Conservation (phyloP, 108 stramenopile species). For the Cafeteria roenbergensis region DNA sequence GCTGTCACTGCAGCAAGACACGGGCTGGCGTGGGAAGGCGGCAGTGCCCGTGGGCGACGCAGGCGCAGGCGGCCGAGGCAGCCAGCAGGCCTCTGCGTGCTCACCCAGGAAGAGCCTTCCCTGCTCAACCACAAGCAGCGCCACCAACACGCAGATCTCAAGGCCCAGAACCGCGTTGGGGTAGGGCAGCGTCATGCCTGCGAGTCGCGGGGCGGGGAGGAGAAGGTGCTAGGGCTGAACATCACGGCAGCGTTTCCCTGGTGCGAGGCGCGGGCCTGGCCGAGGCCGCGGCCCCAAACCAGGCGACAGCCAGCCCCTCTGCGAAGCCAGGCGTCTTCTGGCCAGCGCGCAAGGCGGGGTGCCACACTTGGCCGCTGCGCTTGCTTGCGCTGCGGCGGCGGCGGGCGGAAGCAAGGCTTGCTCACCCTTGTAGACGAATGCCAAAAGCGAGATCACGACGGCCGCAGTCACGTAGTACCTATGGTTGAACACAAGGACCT, state of each 20-base stretch:
- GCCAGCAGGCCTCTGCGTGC: no score
- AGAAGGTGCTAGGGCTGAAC: neutral
- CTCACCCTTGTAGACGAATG: conserved; percentile 9
- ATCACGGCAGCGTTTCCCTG: no score
- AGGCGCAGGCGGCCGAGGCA: no score
- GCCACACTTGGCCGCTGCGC: no score
- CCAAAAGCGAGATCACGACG: neutral
- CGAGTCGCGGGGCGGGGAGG: neutral
- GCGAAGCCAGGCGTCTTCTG: no score
- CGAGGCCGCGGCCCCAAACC: no score
- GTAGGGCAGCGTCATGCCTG: neutral
- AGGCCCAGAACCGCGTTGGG: neutral
- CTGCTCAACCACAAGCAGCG: neutral
- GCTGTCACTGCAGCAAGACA: no score
- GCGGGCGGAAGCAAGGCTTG: neutral
- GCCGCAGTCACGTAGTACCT: neutral
- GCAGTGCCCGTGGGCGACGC: no score
- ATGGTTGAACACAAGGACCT: conserved; percentile 11
- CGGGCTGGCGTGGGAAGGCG: no score
- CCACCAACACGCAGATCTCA: neutral
- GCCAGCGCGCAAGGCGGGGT: no score
- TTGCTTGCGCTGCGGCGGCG: neutral
- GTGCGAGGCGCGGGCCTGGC: no score
- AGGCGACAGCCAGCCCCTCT: no score
- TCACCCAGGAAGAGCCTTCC: conserved; percentile 9